Conservation (phyloP, 345 rosid species). For the Alliaria petiolata region DNA sequence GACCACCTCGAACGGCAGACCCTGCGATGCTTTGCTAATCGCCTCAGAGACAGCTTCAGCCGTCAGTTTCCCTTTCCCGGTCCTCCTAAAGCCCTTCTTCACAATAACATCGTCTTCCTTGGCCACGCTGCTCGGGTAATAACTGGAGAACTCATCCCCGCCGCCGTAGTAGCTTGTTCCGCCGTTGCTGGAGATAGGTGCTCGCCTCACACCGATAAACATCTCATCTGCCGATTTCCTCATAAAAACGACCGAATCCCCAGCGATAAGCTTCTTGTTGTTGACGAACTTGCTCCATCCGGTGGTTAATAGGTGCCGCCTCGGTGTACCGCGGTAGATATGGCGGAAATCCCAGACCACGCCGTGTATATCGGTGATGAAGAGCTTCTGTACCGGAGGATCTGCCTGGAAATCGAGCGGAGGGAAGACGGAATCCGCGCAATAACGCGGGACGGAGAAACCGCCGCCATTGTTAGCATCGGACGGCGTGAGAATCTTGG, state of each 20-base stretch:
- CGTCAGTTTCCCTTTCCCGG: slow-evolving; percentile 46
- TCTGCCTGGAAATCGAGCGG: slow-evolving; percentile 67
- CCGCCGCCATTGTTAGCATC: slow-evolving; percentile 98
- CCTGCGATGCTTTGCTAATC: slow-evolving; percentile 47
- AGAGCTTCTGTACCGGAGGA: slow-evolving; percentile 75
- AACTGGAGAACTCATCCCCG: slow-evolving; percentile 39
- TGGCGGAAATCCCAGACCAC: slow-evolving; percentile 72
- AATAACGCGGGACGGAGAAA: slow-evolving; percentile 88
- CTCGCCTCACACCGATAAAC: slow-evolving; percentile 71
- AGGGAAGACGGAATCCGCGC: slow-evolving; percentile 88
- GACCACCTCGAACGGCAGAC: slow-evolving; percentile 67
- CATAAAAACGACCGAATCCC: slow-evolving; percentile 88
- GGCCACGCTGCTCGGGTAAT: slow-evolving; percentile 26
- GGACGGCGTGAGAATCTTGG: slow-evolving; percentile 76
- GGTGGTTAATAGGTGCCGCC: slow-evolving; percentile 81
- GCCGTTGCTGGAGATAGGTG: slow-evolving; percentile 28
- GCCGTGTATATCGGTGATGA: slow-evolving; percentile 70
- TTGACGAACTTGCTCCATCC: slow-evolving; percentile 99
- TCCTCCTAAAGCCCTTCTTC: slow-evolving; percentile 30
- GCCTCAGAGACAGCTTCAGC: slow-evolving; percentile 55
- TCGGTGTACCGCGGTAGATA: slow-evolving; percentile 87
- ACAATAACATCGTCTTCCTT: slow-evolving; percentile 18
- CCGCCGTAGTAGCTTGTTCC: neutral
- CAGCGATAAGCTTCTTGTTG: slow-evolving; percentile 77
- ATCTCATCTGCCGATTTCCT: slow-evolving; percentile 47